Conservation (phyloP, 441 rosid species). For the Lepidium campestre region DNA sequence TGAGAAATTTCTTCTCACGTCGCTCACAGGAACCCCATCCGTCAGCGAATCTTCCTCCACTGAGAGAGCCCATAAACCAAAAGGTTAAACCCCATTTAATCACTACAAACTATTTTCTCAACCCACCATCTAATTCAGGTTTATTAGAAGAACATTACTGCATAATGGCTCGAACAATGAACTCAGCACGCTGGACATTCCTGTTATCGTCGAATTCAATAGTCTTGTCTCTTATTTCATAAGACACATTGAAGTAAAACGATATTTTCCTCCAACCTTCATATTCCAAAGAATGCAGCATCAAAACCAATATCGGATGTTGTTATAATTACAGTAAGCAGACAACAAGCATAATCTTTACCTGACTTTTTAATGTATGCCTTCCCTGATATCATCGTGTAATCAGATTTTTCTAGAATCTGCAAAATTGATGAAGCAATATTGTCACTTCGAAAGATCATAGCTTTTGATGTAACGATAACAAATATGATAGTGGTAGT, state of each 20-base stretch:
- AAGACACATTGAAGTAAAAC: constrained; percentile 83
- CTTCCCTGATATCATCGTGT: constrained; percentile 76
- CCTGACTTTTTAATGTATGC: constrained; percentile 90
- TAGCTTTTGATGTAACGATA: background rate
- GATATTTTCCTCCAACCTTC: constrained; percentile 97
- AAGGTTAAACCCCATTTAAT: background rate
- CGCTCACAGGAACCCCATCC: constrained; percentile 97
- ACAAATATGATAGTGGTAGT: background rate
- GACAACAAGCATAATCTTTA: constrained; percentile 18
- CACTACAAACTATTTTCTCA: background rate
- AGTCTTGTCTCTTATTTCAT: constrained; percentile 78
- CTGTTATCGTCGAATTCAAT: constrained; percentile 84
- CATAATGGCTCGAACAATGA: constrained; percentile 79
- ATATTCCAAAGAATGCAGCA: constrained; percentile 7
- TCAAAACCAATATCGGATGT: background rate
- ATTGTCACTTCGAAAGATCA: background rate
- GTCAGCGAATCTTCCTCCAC: constrained; percentile 87
- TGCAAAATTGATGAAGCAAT: constrained; percentile 26
- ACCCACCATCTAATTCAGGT: background rate
- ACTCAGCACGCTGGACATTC: constrained; percentile 89
- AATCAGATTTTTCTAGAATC: constrained; percentile 89
- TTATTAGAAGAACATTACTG: constrained; percentile 52
- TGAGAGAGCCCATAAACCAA: constrained; percentile 21
- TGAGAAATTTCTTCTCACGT: constrained; percentile 75
- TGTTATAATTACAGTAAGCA: background rate